A percentile compares a stretch with the other conserved stretches of the same genome.
These are phyloP conservation scores for Coelastrella sp. DNA, from an alignment of 139 green algal species.

Conservation along the genomic window DNA sequence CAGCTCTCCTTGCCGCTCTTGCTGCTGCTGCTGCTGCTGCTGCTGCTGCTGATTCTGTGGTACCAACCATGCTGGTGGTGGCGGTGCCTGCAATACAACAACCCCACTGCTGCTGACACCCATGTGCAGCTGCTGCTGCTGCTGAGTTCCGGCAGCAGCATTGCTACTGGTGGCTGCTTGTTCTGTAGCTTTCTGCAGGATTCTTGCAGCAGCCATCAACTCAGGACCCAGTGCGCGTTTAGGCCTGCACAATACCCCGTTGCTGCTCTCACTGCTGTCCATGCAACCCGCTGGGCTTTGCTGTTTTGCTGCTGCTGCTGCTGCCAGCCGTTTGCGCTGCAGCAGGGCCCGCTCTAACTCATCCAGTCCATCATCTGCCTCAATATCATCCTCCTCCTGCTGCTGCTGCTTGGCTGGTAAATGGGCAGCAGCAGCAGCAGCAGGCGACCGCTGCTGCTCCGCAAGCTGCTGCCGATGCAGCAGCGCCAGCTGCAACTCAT, in stretches of 20 bases:
- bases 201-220: slow-evolving; percentile 12
- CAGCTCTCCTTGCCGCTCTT: too few relatives aligned
- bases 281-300: neutral
- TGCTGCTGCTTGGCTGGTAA: neutral
- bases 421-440: neutral
- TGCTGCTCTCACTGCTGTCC: slow-evolving; percentile 8
- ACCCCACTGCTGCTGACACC: neutral
- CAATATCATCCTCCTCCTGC: neutral
- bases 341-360: slow-evolving; percentile 2
- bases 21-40: too few relatives aligned
- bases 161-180: neutral
- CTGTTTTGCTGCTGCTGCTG: slow-evolving; percentile 19
- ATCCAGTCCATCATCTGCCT: neutral
- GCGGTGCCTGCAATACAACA: slow-evolving; percentile 26
- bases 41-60: neutral
- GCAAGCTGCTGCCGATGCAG: slow-evolving; percentile 22
- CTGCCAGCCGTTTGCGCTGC: slow-evolving; percentile 6
- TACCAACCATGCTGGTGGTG: slow-evolving; percentile 16
- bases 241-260: neutral
- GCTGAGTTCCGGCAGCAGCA: neutral
- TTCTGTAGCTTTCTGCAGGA: slow-evolving; percentile 8
- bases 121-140: neutral
- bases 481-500: slow-evolving; percentile 20
- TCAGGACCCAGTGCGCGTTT: neutral
- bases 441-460: slow-evolving; percentile 9